These are phyloP conservation scores for Quercus glauca DNA, from an alignment of 306 rosid genomes.

Conservation along the genomic window DNA sequence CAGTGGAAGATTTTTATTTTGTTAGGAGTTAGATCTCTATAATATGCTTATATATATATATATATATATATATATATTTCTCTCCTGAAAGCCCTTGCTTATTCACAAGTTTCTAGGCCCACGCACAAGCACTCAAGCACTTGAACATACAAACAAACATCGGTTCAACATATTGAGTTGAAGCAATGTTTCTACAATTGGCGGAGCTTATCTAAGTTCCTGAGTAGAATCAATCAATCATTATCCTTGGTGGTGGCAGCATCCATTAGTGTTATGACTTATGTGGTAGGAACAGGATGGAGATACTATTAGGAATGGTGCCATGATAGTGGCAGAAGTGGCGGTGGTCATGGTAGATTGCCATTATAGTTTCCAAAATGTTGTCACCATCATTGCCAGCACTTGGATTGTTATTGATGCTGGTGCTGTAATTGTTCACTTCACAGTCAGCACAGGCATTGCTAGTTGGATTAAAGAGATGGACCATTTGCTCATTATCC, in stretches of 20 bases:
- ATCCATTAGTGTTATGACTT: neutral
- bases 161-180: neutral
- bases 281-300: neutral
- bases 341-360: neutral
- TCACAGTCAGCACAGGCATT: neutral
- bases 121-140: neutral
- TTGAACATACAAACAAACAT: neutral
- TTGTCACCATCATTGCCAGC: neutral
- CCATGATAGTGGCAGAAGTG: neutral
- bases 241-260: neutral
- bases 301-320: neutral
- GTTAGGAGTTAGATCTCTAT: neutral
- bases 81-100: neutral
- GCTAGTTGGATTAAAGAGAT: neutral
- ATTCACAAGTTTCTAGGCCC: neutral
- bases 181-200: neutral
- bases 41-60: no score
- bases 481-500: neutral
- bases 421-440: neutral
- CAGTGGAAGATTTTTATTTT: neutral
- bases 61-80: no score
- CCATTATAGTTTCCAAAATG: neutral
- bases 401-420: neutral
- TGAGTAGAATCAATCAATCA: neutral
- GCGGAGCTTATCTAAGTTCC: neutral